phyloP scores from a whole-genome alignment of 768 basidiomycete species.

The Psilocybe sp. region DNA sequence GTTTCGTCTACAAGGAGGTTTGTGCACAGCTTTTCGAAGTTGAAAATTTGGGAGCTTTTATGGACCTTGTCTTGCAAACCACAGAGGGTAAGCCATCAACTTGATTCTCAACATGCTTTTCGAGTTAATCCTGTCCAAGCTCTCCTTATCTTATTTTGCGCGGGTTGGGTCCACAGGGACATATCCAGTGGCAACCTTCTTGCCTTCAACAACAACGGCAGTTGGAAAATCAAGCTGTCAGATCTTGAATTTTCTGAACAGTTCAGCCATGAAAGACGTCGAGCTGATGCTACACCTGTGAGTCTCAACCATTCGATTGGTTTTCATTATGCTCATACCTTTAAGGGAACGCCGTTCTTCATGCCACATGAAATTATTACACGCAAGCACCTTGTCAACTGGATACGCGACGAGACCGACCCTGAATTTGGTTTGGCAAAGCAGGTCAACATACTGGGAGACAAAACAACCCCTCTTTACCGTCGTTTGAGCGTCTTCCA shows the following conservation, averaged over 20 bases:
- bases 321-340: too few relatives aligned
- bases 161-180: slow-evolving; percentile 2
- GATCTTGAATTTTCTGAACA: neutral
- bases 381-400: neutral
- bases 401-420: too few relatives aligned
- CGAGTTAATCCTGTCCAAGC: neutral
- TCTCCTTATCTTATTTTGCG: neutral
- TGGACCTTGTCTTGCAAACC: neutral
- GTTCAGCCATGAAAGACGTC: too few relatives aligned
- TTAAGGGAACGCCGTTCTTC: slow-evolving; percentile 1
- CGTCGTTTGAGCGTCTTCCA: neutral
- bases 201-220: neutral
- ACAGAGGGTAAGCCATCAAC: neutral
- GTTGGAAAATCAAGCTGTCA: neutral
- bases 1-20: too few relatives aligned
- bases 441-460: too few relatives aligned
- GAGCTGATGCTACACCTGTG: too few relatives aligned
- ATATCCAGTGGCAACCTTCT: neutral
- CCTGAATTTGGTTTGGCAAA: too few relatives aligned
- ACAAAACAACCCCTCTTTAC: neutral
- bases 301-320: too few relatives aligned
- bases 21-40: too few relatives aligned
- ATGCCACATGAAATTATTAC: slow-evolving; percentile 1
- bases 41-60: neutral
- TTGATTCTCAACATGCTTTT: neutral